Conservation (phyloP, 179 eudicot genomes). For the Amaranthus tricolor region DNA sequence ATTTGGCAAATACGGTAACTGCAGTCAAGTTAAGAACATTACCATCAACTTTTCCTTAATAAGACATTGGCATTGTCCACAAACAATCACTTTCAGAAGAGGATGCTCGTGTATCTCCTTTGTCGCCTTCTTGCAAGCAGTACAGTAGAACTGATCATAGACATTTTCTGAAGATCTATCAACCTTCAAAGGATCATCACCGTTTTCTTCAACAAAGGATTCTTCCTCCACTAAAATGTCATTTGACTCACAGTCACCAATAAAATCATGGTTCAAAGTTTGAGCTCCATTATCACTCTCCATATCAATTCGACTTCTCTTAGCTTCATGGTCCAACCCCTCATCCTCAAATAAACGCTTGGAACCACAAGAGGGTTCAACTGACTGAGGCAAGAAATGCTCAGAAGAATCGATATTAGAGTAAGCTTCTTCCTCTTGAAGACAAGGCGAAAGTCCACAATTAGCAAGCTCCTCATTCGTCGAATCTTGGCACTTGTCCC, state of each 20-base stretch:
- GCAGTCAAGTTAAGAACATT: slow-evolving; percentile 5
- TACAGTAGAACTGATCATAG: slow-evolving; percentile 46
- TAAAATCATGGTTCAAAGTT: slow-evolving; percentile 16
- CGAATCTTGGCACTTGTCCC: slow-evolving; percentile 16
- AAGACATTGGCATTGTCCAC: slow-evolving; percentile 54
- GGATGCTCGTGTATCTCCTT: slow-evolving; percentile 59
- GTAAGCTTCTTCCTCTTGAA: slow-evolving; percentile 17
- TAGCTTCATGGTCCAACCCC: slow-evolving; percentile 39
- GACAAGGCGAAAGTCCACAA: slow-evolving; percentile 24
- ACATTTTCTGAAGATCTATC: slow-evolving; percentile 2
- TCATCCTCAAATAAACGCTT: slow-evolving; percentile 37
- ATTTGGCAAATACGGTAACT: neutral
- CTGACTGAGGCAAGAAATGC: slow-evolving; percentile 26
- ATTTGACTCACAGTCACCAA: slow-evolving; percentile 5
- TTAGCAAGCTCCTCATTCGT: slow-evolving; percentile 24
- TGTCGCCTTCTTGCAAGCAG: slow-evolving; percentile 55
- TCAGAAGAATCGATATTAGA: slow-evolving; percentile 29
- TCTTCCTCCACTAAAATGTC: slow-evolving; percentile 14
- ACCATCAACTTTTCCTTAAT: slow-evolving; percentile 45
- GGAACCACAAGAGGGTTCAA: slow-evolving; percentile 40
- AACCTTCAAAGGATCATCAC: slow-evolving; percentile 41
- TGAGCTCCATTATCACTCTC: slow-evolving; percentile 43
- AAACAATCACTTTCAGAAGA: slow-evolving; percentile 61
- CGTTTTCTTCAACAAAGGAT: slow-evolving; percentile 26
- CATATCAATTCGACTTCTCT: slow-evolving; percentile 34